These are phyloP conservation scores for Syncephalastrum contaminatum DNA, from an alignment of 371 early-diverging fungal species.

Conservation along the genomic window DNA sequence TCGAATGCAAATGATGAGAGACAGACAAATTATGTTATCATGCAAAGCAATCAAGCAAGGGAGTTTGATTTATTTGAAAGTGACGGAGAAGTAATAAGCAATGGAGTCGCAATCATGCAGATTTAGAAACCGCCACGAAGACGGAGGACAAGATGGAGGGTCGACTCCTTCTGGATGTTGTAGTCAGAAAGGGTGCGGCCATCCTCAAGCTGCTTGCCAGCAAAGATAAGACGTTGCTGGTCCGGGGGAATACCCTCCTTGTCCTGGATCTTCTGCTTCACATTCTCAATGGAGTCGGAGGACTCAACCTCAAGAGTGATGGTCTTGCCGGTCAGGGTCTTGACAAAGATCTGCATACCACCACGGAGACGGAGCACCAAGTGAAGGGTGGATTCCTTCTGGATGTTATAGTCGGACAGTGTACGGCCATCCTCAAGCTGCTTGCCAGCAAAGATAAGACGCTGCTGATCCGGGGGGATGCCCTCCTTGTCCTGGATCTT, in stretches of 20 bases:
- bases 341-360: constrained; percentile 66
- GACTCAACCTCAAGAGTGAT: constrained; percentile 87
- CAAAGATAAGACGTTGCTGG: constrained; percentile 99
- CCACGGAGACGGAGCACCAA: constrained; percentile 90
- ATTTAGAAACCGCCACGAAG: constrained; percentile 72
- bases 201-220: constrained; percentile 98
- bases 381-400: constrained; percentile 87
- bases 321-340: constrained; percentile 81
- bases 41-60: too few species aligned
- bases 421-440: constrained; percentile 84
- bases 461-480: constrained; percentile 86
- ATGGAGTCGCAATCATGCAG: too few species aligned
- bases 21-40: too few species aligned
- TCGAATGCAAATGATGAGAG: too few species aligned
- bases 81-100: too few species aligned
- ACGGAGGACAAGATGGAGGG: constrained; percentile 94
- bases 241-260: constrained; percentile 98
- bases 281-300: constrained; percentile 86
- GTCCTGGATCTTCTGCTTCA: constrained; percentile 94
- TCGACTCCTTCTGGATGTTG: constrained; percentile 91
- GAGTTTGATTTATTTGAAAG: too few species aligned
- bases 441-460: constrained; percentile 85
- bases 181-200: constrained; percentile 83
- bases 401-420: constrained; percentile 71
- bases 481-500: constrained; percentile 99